Base-by-base conservation (phyloP, 495 filamentous ascomycete species). In the Penicillium canescens region DNA sequence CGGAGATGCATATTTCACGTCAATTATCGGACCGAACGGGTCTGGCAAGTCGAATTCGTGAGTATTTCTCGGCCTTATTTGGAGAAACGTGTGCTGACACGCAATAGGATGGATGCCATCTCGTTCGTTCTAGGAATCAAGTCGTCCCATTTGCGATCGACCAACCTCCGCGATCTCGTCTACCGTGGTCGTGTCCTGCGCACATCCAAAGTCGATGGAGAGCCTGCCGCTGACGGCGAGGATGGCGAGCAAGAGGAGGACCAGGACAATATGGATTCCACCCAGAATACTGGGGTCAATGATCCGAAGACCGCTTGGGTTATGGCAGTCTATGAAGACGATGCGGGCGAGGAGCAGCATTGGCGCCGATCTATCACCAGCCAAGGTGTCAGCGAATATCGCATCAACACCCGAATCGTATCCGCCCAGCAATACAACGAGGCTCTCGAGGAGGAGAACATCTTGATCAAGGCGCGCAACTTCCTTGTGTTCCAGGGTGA, bases 11-110 rank as follows among this genome's bases (percentile, higher is more conserved):
- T 98, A 97, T 67, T 99, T 99, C 70, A 99, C 94, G 39, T 99
- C 94, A 24, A 96, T 99, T 65, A 96, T 99, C 64, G 94, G 94
- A 14, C 94, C 94, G 61, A 99, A 99, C 89, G 94, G 94, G 73
- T 98, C 95, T 42, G 94, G 94, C 28, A 99, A 99, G 74, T 98
- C 95, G n/a, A 99, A 99, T 68, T 97, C 93, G 92, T 96, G 72
- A 68, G 87, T 80, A 26, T 16, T 34, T 14, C 14, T 24, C 10
- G 18, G 3, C 28, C 11, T 34, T 6, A n/a, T 3, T n/a, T 31
- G 12, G 38, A 13, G 33, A 21, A 16, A 53, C 50, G 35, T 36
- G 21, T 34, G 56, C 73, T 71, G 40, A 72, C 50, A 23, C 16
- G 23, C 50, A 42, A 24, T 57, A 96, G 92, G 52, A 99, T 99